Base-by-base conservation (phyloP, 805 yeast genomes). In the Hanseniaspora mollemarum region DNA sequence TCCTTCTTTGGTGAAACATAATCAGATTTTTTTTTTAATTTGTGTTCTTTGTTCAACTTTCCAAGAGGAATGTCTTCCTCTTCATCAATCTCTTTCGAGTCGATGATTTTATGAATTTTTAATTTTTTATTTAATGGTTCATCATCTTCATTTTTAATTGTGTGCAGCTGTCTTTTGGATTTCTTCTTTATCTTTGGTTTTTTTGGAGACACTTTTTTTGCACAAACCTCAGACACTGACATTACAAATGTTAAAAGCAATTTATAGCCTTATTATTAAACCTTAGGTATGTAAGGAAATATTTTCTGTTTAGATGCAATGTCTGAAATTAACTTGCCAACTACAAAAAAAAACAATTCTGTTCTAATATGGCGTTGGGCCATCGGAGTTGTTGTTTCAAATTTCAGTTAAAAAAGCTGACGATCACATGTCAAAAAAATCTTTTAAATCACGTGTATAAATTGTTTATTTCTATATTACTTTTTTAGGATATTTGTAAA, bases 1-100 rank as follows among this genome's bases (percentile, higher is more conserved):
- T 54, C 54, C 61, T 55, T 60, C 54, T 45, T 41, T 40, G 46
- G 43, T 21, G 42, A 41, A 29, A 36, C 51, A 26, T n/a, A n/a
- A n/a, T n/a, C n/a, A n/a, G n/a, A 5, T 48, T 31, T 49, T 52
- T 24, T 40, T 56, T 32, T 21, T 36, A n/a, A n/a, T 49, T 18
- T 31, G 40, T 15, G 32, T 5, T 18, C 6, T 15, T n/a, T 40
- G n/a, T n/a, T 55, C 53, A 21, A 44, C 49, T 28, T 51, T 48
- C 10, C 49, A 40, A 25, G 21, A n/a, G 43, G 39, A 37, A 31
- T 48, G 21, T 53, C 51, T 18, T 56, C 26, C 35, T 49, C 46
- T 48, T 54, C 49, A 36, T 55, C 42, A 32, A 44, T 42, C 36
- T 52, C 29, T 53, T 58, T 33, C 56, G 54, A 18, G 13, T 19